Conservation (phyloP, 441 rosid species). For the Theobroma grandiflorum region DNA sequence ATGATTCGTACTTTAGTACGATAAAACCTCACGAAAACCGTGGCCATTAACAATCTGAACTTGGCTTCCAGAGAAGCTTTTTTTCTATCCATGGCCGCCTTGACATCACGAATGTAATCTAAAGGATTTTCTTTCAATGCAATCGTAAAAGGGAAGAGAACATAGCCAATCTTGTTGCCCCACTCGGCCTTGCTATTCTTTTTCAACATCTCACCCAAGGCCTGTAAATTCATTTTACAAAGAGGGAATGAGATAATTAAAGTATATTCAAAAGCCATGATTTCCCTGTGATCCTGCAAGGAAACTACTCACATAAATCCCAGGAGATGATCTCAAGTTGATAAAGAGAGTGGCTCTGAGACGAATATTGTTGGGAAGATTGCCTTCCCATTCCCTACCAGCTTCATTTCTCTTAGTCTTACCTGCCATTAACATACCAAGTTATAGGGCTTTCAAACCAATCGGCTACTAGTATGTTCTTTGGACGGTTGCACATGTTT, state of each 20-base stretch:
- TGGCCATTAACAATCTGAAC: background rate
- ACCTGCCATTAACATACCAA: background rate
- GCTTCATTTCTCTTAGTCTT: background rate
- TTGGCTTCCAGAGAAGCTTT: slow-evolving; percentile 21
- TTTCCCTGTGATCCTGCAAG: background rate
- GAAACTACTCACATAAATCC: slow-evolving; percentile 23
- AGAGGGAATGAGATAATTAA: no score
- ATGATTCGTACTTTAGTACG: slow-evolving; percentile 23
- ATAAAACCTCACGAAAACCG: slow-evolving; percentile 7
- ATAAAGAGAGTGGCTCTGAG: slow-evolving; percentile 32
- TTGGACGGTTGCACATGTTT: no score
- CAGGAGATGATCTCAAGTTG: slow-evolving; percentile 31
- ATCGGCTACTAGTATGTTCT: no score
- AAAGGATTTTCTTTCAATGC: slow-evolving; percentile 34
- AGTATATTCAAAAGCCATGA: background rate
- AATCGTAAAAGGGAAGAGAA: slow-evolving; percentile 36
- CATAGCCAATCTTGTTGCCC: slow-evolving; percentile 38
- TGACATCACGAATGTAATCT: slow-evolving; percentile 32
- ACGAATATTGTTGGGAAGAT: slow-evolving; percentile 27
- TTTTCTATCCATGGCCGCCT: slow-evolving; percentile 26
- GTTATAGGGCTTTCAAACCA: no score
- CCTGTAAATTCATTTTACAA: background rate
- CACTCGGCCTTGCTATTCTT: slow-evolving; percentile 12
- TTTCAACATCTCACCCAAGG: slow-evolving; percentile 15
- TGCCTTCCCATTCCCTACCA: slow-evolving; percentile 12